A percentile compares a stretch with the other conserved stretches of the same genome.
Evolutionary conservation across 2,329 filamentous ascomycete species (phyloP).

Genomic region (Fusarium sp.): DNA sequence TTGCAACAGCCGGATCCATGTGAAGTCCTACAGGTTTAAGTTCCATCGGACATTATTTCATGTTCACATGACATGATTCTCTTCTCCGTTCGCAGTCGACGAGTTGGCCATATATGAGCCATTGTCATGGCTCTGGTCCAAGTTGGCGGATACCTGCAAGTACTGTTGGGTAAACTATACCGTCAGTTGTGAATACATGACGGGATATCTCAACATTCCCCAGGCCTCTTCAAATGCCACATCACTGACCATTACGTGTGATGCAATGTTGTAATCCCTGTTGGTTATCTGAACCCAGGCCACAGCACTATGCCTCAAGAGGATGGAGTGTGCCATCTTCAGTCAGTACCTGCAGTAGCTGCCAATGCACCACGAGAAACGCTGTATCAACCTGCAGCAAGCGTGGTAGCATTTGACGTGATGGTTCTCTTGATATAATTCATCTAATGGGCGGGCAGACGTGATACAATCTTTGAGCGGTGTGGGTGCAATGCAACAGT

Average conservation of each 20-base stretch:
- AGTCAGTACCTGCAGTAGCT: slow-evolving; percentile 30
- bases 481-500: not conserved
- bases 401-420: not conserved
- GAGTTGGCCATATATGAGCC: not conserved
- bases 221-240: not conserved
- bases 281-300: not conserved
- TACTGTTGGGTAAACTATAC: not conserved
- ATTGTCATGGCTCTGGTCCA: not conserved
- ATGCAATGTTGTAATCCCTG: slow-evolving; percentile 1
- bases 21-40: not conserved
- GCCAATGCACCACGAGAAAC: slow-evolving; percentile 8
- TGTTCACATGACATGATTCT: not conserved
- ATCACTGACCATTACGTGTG: not conserved
- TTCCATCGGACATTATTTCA: not conserved
- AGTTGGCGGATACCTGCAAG: not conserved
- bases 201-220: not conserved
- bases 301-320: slow-evolving; percentile 18
- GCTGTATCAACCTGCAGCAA: slow-evolving; percentile 13
- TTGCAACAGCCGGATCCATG: not conserved
- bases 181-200: not conserved
- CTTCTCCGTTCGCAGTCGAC: not conserved
- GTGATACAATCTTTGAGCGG: not conserved
- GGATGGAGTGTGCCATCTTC: slow-evolving; percentile 3
- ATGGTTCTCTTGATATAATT: not conserved
- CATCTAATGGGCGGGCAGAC: not conserved